These are phyloP conservation scores for Begonia fuchsioides DNA, from an alignment of 306 rosid species.

Conservation along the genomic window DNA sequence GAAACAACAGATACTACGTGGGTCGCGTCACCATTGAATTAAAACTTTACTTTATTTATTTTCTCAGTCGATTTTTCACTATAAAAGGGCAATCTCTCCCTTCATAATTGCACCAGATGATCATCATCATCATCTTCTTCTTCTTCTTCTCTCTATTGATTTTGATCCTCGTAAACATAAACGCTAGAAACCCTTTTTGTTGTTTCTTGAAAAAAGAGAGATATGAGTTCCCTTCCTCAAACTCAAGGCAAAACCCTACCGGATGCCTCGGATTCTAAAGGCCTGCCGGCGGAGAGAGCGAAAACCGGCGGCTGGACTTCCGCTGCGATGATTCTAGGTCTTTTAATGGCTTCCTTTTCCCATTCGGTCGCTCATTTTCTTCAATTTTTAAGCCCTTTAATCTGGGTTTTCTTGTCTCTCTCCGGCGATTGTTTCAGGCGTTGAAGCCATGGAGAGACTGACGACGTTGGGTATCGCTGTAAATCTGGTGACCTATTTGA, in stretches of 20 bases:
- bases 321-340: conserved; percentile 75
- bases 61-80: background rate
- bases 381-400: background rate
- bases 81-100: background rate
- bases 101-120: background rate
- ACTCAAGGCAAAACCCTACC: conserved; percentile 34
- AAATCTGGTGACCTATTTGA: conserved; percentile 63
- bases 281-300: conserved; percentile 42
- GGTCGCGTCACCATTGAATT: background rate
- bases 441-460: conserved; percentile 69
- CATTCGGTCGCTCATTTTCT: background rate
- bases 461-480: conserved; percentile 53
- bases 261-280: conserved; percentile 73
- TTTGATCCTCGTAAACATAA: background rate
- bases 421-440: conserved; percentile 49
- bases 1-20: background rate
- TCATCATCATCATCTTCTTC: no score
- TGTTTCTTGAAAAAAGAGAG: background rate
- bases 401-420: background rate
- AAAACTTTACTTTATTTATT: background rate
- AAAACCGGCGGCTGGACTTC: conserved; percentile 71
- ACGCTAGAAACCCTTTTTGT: background rate
- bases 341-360: background rate
- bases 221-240: conserved; percentile 27
- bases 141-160: background rate